Evolutionary conservation across 2,329 filamentous ascomycete genomes (phyloP).

Genomic region (Cephalotrichum gorgonifer): DNA sequence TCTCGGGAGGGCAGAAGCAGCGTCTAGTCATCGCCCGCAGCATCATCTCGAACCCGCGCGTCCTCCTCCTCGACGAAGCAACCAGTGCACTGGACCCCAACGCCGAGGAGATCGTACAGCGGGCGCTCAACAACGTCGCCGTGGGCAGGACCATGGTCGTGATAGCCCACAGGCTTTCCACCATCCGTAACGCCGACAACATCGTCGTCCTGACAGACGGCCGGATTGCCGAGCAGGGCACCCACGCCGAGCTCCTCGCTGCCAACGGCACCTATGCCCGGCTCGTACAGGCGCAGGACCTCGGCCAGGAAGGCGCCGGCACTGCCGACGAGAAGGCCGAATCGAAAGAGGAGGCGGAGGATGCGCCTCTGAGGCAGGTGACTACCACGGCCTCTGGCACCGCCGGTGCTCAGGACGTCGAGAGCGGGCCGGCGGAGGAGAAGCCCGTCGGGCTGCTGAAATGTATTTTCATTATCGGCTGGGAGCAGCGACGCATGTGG

Average conservation of each 20-base stretch:
- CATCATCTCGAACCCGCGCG: conserved; percentile 51
- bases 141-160: conserved; percentile 54
- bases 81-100: conserved; percentile 45
- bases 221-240: conserved; percentile 48
- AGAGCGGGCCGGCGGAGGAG: background rate
- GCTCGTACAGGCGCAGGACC: conserved; percentile 34
- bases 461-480: conserved; percentile 12
- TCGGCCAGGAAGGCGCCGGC: conserved; percentile 17
- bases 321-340: background rate
- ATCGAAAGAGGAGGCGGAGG: conserved; percentile 7
- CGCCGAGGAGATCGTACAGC: conserved; percentile 40
- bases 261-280: conserved; percentile 36
- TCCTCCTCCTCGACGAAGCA: conserved; percentile 59
- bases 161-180: conserved; percentile 53
- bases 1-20: conserved; percentile 59
- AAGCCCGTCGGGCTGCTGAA: conserved; percentile 18
- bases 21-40: conserved; percentile 56
- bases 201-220: conserved; percentile 57
- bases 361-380: background rate
- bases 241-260: conserved; percentile 45
- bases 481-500: conserved; percentile 7
- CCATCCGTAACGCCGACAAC: conserved; percentile 50
- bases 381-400: background rate
- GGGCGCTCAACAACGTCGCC: conserved; percentile 41
- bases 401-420: background rate